Conservation (phyloP, 1,284 basidiomycete genomes). For the Cutaneotrichosporon sp. region DNA sequence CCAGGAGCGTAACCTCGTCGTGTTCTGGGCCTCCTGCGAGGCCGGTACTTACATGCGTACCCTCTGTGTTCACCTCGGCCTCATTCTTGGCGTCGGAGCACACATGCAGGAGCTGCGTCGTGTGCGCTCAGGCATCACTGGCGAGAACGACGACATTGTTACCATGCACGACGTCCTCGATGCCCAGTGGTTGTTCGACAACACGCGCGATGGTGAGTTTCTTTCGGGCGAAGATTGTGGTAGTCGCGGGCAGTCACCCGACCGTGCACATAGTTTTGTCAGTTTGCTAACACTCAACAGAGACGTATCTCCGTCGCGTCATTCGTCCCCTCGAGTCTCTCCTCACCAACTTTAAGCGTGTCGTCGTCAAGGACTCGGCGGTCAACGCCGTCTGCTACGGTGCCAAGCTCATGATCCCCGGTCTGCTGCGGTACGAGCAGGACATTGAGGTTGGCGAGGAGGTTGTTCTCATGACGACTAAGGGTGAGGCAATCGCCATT, state of each 20-base stretch:
- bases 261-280: not conserved
- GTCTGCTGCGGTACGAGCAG: slow-evolving; percentile 92
- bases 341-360: slow-evolving; percentile 94
- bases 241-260: not conserved
- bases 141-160: slow-evolving; percentile 96
- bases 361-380: slow-evolving; percentile 98
- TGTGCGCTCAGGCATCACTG: slow-evolving; percentile 92
- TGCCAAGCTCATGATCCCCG: slow-evolving; percentile 99
- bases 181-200: slow-evolving; percentile 98
- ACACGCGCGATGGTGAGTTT: slow-evolving; percentile 85
- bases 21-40: slow-evolving; percentile 99
- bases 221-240: slow-evolving; percentile 44
- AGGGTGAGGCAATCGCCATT: slow-evolving; percentile 97
- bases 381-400: slow-evolving; percentile 99
- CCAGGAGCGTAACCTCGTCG: slow-evolving; percentile 92
- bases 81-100: slow-evolving; percentile 92
- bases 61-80: slow-evolving; percentile 93
- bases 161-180: slow-evolving; percentile 99
- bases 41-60: slow-evolving; percentile 97
- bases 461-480: slow-evolving; percentile 99
- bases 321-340: slow-evolving; percentile 94
- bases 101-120: slow-evolving; percentile 99
- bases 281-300: slow-evolving; percentile 43
- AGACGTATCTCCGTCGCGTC: slow-evolving; percentile 92
- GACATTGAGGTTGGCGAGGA: slow-evolving; percentile 96